phyloP scores from a whole-genome alignment of 257 asterid genomes.

The Rhazya stricta region DNA sequence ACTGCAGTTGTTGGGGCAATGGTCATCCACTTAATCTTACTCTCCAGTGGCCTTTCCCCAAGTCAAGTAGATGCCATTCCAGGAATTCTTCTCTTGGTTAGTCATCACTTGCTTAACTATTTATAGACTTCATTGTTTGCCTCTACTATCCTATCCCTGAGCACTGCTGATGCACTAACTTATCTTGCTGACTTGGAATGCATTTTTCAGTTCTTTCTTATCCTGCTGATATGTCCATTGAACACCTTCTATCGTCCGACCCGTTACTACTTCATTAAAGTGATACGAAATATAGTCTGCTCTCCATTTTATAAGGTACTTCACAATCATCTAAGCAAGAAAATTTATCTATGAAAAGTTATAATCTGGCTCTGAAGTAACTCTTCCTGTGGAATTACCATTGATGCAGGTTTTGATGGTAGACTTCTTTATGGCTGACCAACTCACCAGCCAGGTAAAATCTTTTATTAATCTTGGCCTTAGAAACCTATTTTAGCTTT shows the following conservation, averaged over 20 bases:
- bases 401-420: constrained; percentile 67
- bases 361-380: neutral
- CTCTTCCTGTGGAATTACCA: constrained; percentile 7
- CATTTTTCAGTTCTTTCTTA: constrained; percentile 39
- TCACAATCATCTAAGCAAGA: neutral
- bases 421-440: constrained; percentile 98
- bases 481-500: neutral
- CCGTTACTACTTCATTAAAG: constrained; percentile 60
- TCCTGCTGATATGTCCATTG: constrained; percentile 66
- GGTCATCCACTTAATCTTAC: constrained; percentile 70
- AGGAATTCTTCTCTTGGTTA: constrained; percentile 67
- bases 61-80: constrained; percentile 63
- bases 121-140: neutral
- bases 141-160: neutral
- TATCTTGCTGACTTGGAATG: neutral
- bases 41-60: constrained; percentile 46
- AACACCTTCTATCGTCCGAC: constrained; percentile 79
- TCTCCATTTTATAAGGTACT: constrained; percentile 90
- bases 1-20: constrained; percentile 76
- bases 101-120: neutral
- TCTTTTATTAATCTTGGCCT: no score
- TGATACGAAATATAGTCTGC: constrained; percentile 74
- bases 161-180: constrained; percentile 1
- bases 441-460: constrained; percentile 90
- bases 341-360: neutral